phyloP scores from a whole-genome alignment of 202 grass and related monocot species.

The Brachypodium distachyon region DNA sequence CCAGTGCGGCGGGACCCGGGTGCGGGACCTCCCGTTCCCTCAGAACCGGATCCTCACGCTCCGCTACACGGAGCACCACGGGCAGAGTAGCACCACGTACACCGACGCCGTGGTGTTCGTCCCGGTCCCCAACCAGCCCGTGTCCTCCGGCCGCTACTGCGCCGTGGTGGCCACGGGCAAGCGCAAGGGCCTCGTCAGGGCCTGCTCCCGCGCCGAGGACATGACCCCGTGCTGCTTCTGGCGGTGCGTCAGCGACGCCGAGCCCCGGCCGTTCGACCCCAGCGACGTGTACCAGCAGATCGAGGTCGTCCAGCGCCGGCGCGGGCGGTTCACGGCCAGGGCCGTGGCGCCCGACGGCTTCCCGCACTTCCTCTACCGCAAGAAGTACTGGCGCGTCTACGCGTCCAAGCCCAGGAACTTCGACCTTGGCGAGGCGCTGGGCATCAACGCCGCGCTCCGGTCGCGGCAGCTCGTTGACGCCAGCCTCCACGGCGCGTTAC shows the following conservation, averaged over 20 bases:
- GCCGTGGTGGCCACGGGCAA: conserved; percentile 44
- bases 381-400: conserved; percentile 53
- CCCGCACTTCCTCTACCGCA: conserved; percentile 36
- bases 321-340: conserved; percentile 47
- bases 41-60: conserved; percentile 57
- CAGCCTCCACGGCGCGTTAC: not conserved
- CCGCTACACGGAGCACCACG: conserved; percentile 23
- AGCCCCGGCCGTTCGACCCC: conserved; percentile 50
- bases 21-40: conserved; percentile 67
- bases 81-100: conserved; percentile 19
- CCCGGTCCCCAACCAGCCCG: conserved; percentile 43
- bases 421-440: conserved; percentile 38
- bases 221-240: conserved; percentile 42
- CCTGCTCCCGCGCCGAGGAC: conserved; percentile 53
- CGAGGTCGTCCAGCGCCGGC: conserved; percentile 41
- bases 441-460: conserved; percentile 32
- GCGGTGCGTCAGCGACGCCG: conserved; percentile 27
- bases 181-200: conserved; percentile 38
- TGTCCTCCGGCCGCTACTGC: conserved; percentile 58
- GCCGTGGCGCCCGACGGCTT: conserved; percentile 40
- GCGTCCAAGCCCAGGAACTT: conserved; percentile 31
- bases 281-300: conserved; percentile 59
- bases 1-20: conserved; percentile 18
- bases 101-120: conserved; percentile 49
- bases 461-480: conserved; percentile 10